phyloP scores from a whole-genome alignment of 352 stramenopile genomes.

The Phytophthora kernoviae region DNA sequence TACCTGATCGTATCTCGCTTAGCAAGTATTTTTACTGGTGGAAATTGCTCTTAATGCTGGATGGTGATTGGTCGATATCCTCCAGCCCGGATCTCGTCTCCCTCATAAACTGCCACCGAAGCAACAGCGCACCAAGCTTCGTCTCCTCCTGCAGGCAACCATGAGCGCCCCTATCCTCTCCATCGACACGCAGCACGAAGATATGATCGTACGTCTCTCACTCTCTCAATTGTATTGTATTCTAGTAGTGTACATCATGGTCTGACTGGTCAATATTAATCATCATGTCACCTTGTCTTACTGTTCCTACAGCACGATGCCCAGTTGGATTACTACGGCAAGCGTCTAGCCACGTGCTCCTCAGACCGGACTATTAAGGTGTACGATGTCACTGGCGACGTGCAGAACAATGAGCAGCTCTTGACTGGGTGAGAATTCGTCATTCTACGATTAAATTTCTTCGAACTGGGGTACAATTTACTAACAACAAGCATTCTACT shows the following conservation, averaged over 20 bases:
- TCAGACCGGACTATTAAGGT: slow-evolving; percentile 98
- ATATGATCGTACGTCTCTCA: slow-evolving; percentile 91
- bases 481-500: slow-evolving; percentile 2
- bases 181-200: slow-evolving; percentile 98
- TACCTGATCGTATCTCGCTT: no score
- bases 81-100: no score
- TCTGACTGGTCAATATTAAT: no score
- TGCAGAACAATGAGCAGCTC: slow-evolving; percentile 90
- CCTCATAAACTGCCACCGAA: slow-evolving; percentile 42
- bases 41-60: no score
- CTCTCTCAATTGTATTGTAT: not conserved
- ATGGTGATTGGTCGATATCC: no score
- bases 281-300: no score
- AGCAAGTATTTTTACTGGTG: not conserved
- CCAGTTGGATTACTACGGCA: slow-evolving; percentile 99
- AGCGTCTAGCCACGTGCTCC: slow-evolving; percentile 98
- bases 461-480: slow-evolving; percentile 4
- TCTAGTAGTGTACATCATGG: no score
- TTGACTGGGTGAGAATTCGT: slow-evolving; percentile 69
- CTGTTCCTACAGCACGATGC: slow-evolving; percentile 93
- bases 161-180: slow-evolving; percentile 89
- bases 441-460: not conserved
- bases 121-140: slow-evolving; percentile 11
- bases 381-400: slow-evolving; percentile 94
- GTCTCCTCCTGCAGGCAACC: slow-evolving; percentile 12